These are phyloP conservation scores for Tetracladium marchalianum DNA, from an alignment of 495 filamentous ascomycete species.

Conservation along the genomic window DNA sequence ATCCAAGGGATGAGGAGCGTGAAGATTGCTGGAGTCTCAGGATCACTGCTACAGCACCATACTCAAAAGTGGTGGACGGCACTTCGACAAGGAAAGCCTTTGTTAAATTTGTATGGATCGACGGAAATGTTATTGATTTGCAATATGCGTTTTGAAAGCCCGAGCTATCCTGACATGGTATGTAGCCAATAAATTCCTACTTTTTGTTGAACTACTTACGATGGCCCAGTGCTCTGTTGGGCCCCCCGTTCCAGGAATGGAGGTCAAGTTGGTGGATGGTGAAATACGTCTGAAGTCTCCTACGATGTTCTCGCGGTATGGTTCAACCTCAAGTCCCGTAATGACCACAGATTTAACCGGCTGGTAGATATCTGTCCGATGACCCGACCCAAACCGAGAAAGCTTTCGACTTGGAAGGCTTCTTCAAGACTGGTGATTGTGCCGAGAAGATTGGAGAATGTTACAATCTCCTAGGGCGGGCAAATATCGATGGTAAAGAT, in stretches of 20 bases:
- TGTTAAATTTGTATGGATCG: slow-evolving; percentile 7
- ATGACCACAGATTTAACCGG: background rate
- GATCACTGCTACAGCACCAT: slow-evolving; percentile 4
- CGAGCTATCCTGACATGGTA: slow-evolving; percentile 9
- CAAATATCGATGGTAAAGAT: slow-evolving; percentile 4
- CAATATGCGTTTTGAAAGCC: slow-evolving; percentile 5
- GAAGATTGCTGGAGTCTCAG: slow-evolving; percentile 4
- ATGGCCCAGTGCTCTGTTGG: slow-evolving; percentile 9
- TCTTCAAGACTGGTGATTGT: slow-evolving; percentile 9
- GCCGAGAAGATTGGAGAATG: slow-evolving; percentile 4
- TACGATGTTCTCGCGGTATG: slow-evolving; percentile 8
- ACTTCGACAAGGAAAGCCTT: slow-evolving; percentile 4
- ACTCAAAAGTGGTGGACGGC: slow-evolving; percentile 10
- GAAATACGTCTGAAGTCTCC: slow-evolving; percentile 7
- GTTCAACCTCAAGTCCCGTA: background rate
- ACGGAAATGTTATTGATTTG: slow-evolving; percentile 7
- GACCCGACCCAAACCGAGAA: slow-evolving; percentile 7
- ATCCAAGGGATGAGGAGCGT: slow-evolving; percentile 7
- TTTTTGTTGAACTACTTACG: background rate
- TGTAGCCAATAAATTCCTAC: background rate
- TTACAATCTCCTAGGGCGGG: slow-evolving; percentile 1
- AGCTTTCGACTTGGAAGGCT: slow-evolving; percentile 6
- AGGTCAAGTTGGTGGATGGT: slow-evolving; percentile 7
- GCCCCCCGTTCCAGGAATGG: slow-evolving; percentile 3
- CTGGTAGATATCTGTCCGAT: slow-evolving; percentile 6